A percentile compares a stretch with the other conserved stretches of the same genome.
These are phyloP conservation scores for Dendrobium huoshanense DNA, from an alignment of 106 monocot genomes.

Conservation along the genomic window DNA sequence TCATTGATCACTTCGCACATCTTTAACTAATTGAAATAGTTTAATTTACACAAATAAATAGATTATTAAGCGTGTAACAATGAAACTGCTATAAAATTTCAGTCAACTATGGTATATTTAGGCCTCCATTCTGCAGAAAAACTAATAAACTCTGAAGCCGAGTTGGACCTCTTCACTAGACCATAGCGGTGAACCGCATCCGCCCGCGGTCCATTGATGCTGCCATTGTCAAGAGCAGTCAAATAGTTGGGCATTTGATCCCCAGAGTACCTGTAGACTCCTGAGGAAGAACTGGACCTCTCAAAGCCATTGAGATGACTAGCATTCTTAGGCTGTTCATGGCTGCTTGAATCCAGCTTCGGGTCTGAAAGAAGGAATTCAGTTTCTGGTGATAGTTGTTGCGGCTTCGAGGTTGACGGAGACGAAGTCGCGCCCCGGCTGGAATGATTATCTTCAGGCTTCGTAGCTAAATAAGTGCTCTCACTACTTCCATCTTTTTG, in stretches of 20 bases:
- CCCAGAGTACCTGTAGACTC: background rate
- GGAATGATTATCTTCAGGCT: background rate
- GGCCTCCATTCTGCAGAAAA: conserved; percentile 2
- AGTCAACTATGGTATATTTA: background rate
- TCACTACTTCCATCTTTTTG: background rate
- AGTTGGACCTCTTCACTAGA: background rate
- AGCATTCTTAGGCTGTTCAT: background rate
- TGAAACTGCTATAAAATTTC: background rate
- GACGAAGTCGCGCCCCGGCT: background rate
- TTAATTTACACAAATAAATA: background rate
- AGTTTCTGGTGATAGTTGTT: background rate
- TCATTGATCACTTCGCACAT: no score
- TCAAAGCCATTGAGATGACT: background rate
- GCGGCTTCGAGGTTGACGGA: background rate
- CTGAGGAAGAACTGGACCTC: background rate
- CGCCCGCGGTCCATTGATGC: background rate
- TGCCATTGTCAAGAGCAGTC: background rate
- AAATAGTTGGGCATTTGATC: background rate
- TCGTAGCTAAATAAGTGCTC: background rate
- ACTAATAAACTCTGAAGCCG: background rate
- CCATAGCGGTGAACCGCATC: background rate
- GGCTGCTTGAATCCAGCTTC: background rate
- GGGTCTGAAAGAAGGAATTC: background rate
- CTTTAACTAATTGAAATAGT: no score
- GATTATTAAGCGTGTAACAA: background rate